A percentile compares a stretch with the other conserved stretches of the same genome.
Evolutionary conservation across 768 basidiomycete species (phyloP).

Genomic region (Xerocomus potaroensis): DNA sequence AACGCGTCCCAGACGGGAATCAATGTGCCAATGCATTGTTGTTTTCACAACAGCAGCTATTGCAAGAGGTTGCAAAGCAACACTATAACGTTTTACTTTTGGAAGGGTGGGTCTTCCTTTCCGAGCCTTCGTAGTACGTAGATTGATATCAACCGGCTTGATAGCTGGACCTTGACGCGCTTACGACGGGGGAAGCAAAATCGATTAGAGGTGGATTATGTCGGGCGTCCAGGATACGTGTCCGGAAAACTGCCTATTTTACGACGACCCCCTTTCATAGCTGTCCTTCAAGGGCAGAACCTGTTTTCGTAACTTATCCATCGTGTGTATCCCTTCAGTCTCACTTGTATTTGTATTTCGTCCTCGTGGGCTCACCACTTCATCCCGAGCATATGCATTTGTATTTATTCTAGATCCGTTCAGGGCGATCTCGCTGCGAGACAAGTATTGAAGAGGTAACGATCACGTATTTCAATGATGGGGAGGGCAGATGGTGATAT

Average conservation of each 20-base stretch:
- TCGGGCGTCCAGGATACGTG: slow-evolving; percentile 59
- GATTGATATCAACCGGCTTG: slow-evolving; percentile 3
- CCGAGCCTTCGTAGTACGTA: background rate
- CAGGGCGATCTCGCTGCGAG: slow-evolving; percentile 28
- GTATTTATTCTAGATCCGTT: slow-evolving; percentile 16
- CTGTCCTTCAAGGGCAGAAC: slow-evolving; percentile 45
- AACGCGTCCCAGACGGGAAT: slow-evolving; percentile 38
- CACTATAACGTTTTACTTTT: slow-evolving; percentile 60
- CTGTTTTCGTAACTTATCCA: slow-evolving; percentile 27
- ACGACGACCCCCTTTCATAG: slow-evolving; percentile 63
- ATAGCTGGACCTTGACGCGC: slow-evolving; percentile 65
- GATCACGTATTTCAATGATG: slow-evolving; percentile 33
- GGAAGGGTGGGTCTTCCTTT: slow-evolving; percentile 52
- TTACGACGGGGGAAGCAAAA: slow-evolving; percentile 58
- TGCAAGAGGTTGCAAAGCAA: slow-evolving; percentile 49
- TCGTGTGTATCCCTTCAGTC: slow-evolving; percentile 23
- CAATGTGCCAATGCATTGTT: slow-evolving; percentile 51
- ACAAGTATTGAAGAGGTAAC: slow-evolving; percentile 21
- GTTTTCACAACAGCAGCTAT: slow-evolving; percentile 61
- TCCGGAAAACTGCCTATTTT: slow-evolving; percentile 43
- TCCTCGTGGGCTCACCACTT: slow-evolving; percentile 27
- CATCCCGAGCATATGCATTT: slow-evolving; percentile 18
- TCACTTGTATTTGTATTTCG: slow-evolving; percentile 29
- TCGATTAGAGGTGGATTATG: slow-evolving; percentile 68
- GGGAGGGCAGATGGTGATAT: slow-evolving; percentile 26